Base-by-base conservation (phyloP, 2,329 filamentous ascomycete species). In the Fusarium graminum region DNA sequence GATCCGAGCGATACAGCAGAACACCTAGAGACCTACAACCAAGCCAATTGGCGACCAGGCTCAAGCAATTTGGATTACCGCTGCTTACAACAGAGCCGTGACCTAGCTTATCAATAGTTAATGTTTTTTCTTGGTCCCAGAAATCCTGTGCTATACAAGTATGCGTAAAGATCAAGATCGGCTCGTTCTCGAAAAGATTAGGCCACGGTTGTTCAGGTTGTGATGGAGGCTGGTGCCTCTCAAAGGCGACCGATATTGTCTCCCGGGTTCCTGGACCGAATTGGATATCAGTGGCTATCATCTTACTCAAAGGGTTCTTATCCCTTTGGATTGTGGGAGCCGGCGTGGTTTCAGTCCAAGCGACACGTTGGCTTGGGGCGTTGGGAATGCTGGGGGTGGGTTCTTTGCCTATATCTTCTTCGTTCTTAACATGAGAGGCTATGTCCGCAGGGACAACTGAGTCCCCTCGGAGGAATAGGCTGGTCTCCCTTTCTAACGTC, bases 11-110 rank as follows among this genome's bases (percentile, higher is more conserved):
- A 19, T 76, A 66, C 34, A 74, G 77, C 11, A 80, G 69, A 2
- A 81, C 63, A 1, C 78, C 81, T 4, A 79, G 71, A 9, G 76
- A 74, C 10, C 75, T 76, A 5, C 75, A 44, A 25, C 65, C 70
- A 4, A 85, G 74, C 41, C 76, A 74, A 19, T 75, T 69, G 7
- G 77, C 73, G 22, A 80, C 65, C 12, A 51, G 68, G 4, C 67
- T 67, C 13, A 83, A 22, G 10, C 36, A 47, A 7, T 47, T 41
- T 16, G 30, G 12, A 19, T 69, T 49, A 9, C 52, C 56, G 12
- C 26, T 52, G 7, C 56, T 63, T 10, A 55, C 67, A 14, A 74
- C 46, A 7, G 32, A 36, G 16, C 76, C 76, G 42, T 56, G 65
- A 19, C 61, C 69, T 3, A 75, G 44, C 10, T 68, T 47, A 16